A percentile compares a stretch with the other conserved stretches of the same genome.
Conservation (phyloP, 768 basidiomycete genomes). For the Rhodotorula taiwanensis region DNA sequence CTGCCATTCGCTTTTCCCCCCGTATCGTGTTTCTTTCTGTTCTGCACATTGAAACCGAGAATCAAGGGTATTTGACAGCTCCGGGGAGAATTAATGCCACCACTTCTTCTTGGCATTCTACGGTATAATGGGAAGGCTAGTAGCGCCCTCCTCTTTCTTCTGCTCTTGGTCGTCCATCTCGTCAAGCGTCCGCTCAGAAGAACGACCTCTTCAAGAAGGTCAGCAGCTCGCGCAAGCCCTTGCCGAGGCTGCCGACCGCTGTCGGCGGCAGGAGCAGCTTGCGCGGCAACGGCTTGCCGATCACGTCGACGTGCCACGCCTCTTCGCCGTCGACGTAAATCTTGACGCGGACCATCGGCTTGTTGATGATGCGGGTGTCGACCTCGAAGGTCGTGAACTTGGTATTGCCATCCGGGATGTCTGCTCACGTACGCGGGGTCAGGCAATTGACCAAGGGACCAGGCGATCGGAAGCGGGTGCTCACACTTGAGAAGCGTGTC, state of each 20-base stretch:
- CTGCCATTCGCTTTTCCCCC: too few species aligned
- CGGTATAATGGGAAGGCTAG: too few species aligned
- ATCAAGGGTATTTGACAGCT: too few species aligned
- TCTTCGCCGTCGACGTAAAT: slow-evolving; percentile 57
- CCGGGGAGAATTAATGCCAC: too few species aligned
- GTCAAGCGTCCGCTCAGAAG: slow-evolving; percentile 6
- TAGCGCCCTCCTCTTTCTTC: background rate
- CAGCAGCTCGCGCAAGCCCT: slow-evolving; percentile 35
- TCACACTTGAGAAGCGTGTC: slow-evolving; percentile 38
- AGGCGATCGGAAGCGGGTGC: slow-evolving; percentile 38
- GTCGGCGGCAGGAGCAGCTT: background rate
- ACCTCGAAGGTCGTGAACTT: slow-evolving; percentile 69
- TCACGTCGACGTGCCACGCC: slow-evolving; percentile 39
- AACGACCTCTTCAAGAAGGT: slow-evolving; percentile 30
- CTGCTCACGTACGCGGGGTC: slow-evolving; percentile 43
- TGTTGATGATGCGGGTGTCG: slow-evolving; percentile 54
- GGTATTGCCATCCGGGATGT: slow-evolving; percentile 59
- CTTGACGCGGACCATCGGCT: slow-evolving; percentile 56
- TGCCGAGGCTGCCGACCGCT: slow-evolving; percentile 28
- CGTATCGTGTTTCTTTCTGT: too few species aligned
- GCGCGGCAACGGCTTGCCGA: slow-evolving; percentile 35
- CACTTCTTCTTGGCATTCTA: too few species aligned
- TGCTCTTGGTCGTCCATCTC: background rate
- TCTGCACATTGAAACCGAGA: too few species aligned
- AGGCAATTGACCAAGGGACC: slow-evolving; percentile 50